Percentiles rank a stretch among this genome's conserved stretches.
These are phyloP conservation scores for Fusarium musae DNA, from an alignment of 2,329 filamentous ascomycete species.

Conservation along the genomic window DNA sequence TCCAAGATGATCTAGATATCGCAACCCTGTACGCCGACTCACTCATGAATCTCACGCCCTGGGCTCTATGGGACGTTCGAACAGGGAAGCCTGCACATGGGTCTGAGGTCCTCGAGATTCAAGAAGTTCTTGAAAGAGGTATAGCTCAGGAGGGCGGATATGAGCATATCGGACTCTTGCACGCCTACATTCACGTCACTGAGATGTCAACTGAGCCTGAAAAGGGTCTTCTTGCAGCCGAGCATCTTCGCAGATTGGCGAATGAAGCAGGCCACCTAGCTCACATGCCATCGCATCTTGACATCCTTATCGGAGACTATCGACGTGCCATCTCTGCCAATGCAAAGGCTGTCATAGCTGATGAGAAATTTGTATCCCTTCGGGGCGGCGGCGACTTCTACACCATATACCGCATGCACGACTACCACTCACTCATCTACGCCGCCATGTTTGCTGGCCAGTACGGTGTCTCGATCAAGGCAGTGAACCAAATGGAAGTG, in stretches of 20 bases:
- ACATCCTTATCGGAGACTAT: conserved; percentile 78
- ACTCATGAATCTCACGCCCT: conserved; percentile 57
- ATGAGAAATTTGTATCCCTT: conserved; percentile 69
- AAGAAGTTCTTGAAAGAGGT: conserved; percentile 55
- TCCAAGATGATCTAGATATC: conserved; percentile 51
- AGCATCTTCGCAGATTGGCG: conserved; percentile 70
- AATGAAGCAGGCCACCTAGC: conserved; percentile 75
- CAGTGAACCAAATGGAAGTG: conserved; percentile 65
- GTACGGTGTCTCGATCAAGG: conserved; percentile 68
- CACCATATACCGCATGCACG: conserved; percentile 76
- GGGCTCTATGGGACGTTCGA: conserved; percentile 54
- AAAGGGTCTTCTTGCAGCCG: conserved; percentile 66
- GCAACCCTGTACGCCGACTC: conserved; percentile 49
- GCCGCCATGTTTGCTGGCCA: conserved; percentile 80
- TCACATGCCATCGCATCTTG: conserved; percentile 81
- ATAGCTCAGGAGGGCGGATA: conserved; percentile 56
- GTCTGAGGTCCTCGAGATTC: conserved; percentile 49
- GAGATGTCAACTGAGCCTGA: conserved; percentile 77
- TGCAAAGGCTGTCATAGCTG: conserved; percentile 69
- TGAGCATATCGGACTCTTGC: conserved; percentile 75
- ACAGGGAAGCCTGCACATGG: conserved; percentile 48
- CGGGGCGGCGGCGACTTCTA: conserved; percentile 75
- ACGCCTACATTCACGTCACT: conserved; percentile 82
- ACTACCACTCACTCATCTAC: conserved; percentile 79
- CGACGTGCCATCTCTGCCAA: conserved; percentile 69